Conservation (phyloP, 2,329 filamentous ascomycete species). For the Alternaria hordeiaustralica region DNA sequence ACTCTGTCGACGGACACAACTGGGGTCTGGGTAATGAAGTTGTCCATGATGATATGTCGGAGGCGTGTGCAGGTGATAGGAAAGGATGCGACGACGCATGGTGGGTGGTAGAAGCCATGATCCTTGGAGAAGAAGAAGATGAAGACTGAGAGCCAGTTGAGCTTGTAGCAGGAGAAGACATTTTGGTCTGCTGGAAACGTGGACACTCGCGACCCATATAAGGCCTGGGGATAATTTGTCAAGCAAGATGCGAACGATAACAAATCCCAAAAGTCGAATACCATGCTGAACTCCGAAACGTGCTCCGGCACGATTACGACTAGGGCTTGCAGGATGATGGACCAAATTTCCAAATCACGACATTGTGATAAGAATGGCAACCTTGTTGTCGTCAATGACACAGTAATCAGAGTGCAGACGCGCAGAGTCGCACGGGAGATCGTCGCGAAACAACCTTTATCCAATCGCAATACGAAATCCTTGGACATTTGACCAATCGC, state of each 20-base stretch:
- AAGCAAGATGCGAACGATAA: slow-evolving; percentile 1
- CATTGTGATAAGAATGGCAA: neutral
- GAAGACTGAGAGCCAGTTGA: slow-evolving; percentile 24
- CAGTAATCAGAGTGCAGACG: neutral
- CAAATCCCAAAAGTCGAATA: neutral
- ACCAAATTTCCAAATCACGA: neutral
- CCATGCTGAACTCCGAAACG: slow-evolving; percentile 3
- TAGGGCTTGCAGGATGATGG: slow-evolving; percentile 7
- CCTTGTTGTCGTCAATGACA: neutral
- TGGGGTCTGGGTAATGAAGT: slow-evolving; percentile 33
- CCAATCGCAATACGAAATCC: slow-evolving; percentile 9
- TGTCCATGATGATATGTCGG: slow-evolving; percentile 43
- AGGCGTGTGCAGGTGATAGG: slow-evolving; percentile 35
- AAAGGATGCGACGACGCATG: slow-evolving; percentile 33
- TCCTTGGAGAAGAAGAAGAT: slow-evolving; percentile 25
- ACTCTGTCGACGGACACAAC: slow-evolving; percentile 8
- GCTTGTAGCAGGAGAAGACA: slow-evolving; percentile 19
- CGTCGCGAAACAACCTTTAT: neutral
- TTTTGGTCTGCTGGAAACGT: slow-evolving; percentile 5
- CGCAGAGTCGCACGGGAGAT: neutral
- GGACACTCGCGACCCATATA: slow-evolving; percentile 19
- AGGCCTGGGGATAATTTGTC: slow-evolving; percentile 24
- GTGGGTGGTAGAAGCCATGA: slow-evolving; percentile 23
- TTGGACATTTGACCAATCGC: neutral
- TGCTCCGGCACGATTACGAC: neutral